Percentiles rank a stretch among this genome's conserved stretches.
These are phyloP conservation scores for Beauveria caledonica DNA, from an alignment of 2,329 filamentous ascomycete genomes.

Conservation along the genomic window DNA sequence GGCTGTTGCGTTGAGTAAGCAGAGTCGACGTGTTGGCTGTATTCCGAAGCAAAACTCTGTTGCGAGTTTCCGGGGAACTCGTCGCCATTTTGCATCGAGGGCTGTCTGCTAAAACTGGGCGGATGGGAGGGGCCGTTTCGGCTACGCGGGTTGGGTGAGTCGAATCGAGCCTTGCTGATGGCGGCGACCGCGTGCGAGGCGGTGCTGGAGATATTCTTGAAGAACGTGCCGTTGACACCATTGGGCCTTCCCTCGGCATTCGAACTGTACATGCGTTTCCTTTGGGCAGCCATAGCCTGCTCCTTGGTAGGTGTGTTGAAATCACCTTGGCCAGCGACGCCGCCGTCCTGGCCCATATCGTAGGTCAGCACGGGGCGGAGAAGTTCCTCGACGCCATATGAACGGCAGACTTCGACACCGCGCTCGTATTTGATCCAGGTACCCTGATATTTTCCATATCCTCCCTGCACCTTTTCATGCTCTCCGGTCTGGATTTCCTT, in stretches of 20 bases:
- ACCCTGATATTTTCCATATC: constrained; percentile 97
- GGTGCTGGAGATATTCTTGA: constrained; percentile 91
- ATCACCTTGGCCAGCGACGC: constrained; percentile 60
- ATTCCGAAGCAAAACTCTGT: constrained; percentile 72
- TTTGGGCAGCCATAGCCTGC: constrained; percentile 91
- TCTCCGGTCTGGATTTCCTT: constrained; percentile 95
- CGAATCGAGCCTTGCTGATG: constrained; percentile 91
- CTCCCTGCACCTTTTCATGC: constrained; percentile 97
- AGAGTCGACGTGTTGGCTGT: constrained; percentile 64
- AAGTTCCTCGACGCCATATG: constrained; percentile 69
- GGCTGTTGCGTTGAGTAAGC: constrained; percentile 55
- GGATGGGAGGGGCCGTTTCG: constrained; percentile 54
- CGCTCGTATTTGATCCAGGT: constrained; percentile 96
- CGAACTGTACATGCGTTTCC: constrained; percentile 81
- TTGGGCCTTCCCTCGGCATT: constrained; percentile 57
- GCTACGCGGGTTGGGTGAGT: constrained; percentile 68
- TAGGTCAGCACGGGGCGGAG: constrained; percentile 69
- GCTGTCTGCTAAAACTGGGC: constrained; percentile 62
- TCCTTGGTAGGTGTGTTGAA: constrained; percentile 97
- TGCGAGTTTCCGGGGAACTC: constrained; percentile 69
- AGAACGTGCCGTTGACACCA: constrained; percentile 76
- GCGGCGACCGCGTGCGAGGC: constrained; percentile 90
- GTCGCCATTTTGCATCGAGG: constrained; percentile 62
- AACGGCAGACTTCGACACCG: constrained; percentile 82
- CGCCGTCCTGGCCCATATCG: constrained; percentile 70